Evolutionary conservation across 1,284 basidiomycete species (phyloP).

Genomic region (Cutaneotrichosporon dermatis): DNA sequence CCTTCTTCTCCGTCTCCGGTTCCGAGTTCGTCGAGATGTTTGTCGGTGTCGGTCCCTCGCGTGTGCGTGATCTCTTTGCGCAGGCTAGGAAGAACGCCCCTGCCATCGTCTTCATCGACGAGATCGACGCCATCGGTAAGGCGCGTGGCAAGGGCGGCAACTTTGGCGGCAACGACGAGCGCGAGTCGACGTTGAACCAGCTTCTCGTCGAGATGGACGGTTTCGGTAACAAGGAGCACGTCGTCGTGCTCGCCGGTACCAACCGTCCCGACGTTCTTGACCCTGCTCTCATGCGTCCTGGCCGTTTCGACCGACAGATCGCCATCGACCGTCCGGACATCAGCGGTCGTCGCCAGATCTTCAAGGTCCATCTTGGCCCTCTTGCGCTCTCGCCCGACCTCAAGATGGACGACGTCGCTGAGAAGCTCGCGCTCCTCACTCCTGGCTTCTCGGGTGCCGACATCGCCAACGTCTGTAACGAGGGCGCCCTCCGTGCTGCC

Average conservation of each 20-base stretch:
- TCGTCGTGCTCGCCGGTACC: conserved; percentile 94
- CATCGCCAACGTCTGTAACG: conserved; percentile 98
- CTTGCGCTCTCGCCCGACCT: conserved; percentile 65
- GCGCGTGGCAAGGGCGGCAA: conserved; percentile 80
- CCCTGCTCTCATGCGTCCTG: conserved; percentile 89
- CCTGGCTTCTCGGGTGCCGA: conserved; percentile 98
- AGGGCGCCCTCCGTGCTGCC: conserved; percentile 92
- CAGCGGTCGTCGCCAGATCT: conserved; percentile 87
- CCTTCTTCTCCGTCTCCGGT: conserved; percentile 96
- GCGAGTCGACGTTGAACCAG: conserved; percentile 97
- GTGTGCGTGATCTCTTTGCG: conserved; percentile 95
- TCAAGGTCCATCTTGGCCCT: conserved; percentile 85
- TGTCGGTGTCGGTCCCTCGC: conserved; percentile 95
- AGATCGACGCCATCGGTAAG: conserved; percentile 99
- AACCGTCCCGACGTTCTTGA: conserved; percentile 96
- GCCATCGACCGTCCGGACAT: conserved; percentile 94
- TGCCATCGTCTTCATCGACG: conserved; percentile 79
- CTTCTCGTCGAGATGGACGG: conserved; percentile 99
- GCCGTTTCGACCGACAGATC: conserved; percentile 96
- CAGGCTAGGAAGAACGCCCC: conserved; percentile 97
- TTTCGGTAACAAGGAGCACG: conserved; percentile 90
- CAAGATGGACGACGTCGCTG: conserved; percentile 63
- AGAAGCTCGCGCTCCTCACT: conserved; percentile 91
- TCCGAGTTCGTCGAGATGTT: conserved; percentile 99
- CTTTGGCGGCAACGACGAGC: conserved; percentile 95